Percentiles rank a stretch among this genome's conserved stretches.
Evolutionary conservation across 2,329 filamentous ascomycete genomes (phyloP).

Genomic region (Elsinoe ampelina): DNA sequence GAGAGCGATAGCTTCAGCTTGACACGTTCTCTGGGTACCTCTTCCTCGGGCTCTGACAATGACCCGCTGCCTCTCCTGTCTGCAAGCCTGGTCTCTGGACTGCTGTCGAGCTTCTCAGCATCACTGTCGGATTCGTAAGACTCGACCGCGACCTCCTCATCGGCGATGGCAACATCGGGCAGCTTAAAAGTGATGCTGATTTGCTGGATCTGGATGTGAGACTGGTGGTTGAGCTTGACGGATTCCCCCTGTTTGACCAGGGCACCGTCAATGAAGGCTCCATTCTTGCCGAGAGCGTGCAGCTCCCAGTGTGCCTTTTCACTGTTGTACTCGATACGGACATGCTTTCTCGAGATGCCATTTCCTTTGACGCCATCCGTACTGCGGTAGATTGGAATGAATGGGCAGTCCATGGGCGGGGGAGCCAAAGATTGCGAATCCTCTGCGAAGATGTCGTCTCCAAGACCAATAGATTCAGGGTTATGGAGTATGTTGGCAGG

Average conservation of each 20-base stretch:
- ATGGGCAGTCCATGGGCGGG: slow-evolving; percentile 20
- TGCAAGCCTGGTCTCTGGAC: slow-evolving; percentile 34
- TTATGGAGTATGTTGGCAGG: slow-evolving; percentile 15
- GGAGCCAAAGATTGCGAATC: slow-evolving; percentile 2
- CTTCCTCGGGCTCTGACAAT: slow-evolving; percentile 15
- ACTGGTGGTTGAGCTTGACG: slow-evolving; percentile 53
- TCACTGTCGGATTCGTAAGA: slow-evolving; percentile 15
- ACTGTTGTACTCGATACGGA: slow-evolving; percentile 62
- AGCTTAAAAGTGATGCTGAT: slow-evolving; percentile 60
- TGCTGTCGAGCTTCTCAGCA: slow-evolving; percentile 15
- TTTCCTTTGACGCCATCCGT: slow-evolving; percentile 57
- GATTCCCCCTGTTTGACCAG: slow-evolving; percentile 38
- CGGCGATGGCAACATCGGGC: slow-evolving; percentile 51
- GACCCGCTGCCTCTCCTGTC: slow-evolving; percentile 46
- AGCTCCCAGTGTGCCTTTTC: slow-evolving; percentile 57
- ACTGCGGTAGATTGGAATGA: slow-evolving; percentile 61
- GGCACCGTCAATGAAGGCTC: slow-evolving; percentile 52
- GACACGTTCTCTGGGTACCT: slow-evolving; percentile 15
- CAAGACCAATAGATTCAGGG: slow-evolving; percentile 6
- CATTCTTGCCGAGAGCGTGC: slow-evolving; percentile 53
- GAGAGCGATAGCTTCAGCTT: slow-evolving; percentile 24
- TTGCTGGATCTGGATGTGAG: slow-evolving; percentile 61
- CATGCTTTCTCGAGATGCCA: slow-evolving; percentile 63
- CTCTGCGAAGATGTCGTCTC: slow-evolving; percentile 11
- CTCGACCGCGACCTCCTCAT: slow-evolving; percentile 42